Base-by-base conservation (phyloP, 148 eudicot species). In the Salicornia ramosissima region DNA sequence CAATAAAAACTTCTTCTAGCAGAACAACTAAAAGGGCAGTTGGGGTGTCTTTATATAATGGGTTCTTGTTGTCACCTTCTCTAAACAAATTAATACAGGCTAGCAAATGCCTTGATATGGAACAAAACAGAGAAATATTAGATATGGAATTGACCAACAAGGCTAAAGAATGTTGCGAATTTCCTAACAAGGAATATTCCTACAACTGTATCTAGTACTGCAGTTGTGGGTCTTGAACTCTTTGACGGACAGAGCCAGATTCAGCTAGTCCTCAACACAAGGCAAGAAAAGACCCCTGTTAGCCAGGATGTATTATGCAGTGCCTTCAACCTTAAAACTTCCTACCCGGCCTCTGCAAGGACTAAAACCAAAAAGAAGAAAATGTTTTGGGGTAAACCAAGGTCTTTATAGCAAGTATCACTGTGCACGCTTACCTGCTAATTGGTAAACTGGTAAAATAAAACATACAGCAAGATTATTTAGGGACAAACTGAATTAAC, bases 291-390 rank as follows among this genome's bases (percentile, higher is more conserved):
- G 24, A 43, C 13, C 59, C 34, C 46, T 56, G 36, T 47, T 16
- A 24, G 22, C 42, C 30, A 39, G 28, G 39, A 24, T 25, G 56
- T 34, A 21, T 73, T n/a, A 40, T 24, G 21, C 39, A 56, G 30
- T 22, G 43, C 46, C 30, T 36, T 73, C 46, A 58, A 42, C 59
- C 72, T 47, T 62, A 67, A 36, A 58, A 22, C 71, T 18, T 34
- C 19, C 24, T 36, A 18, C 28, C 34, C 11, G 39, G 34, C 25
- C 66, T 45, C 71, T 4, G 47, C 58, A 57, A 39, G 4, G 11
- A 10, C 11, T 0, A 6, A 6, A 40, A 16, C 26, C 61, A 68
- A 68, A 36, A 39, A 61, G 34, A 1, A 39, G 39, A 51, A 64
- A 40, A 11, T n/a, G 40, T 45, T 39, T 58, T 29, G 21, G 36